Evolutionary conservation across 495 filamentous ascomycete genomes (phyloP), one percentile per base, ranked within the genome.

Genomic region (Talaromyces nanjingensis): DNA sequence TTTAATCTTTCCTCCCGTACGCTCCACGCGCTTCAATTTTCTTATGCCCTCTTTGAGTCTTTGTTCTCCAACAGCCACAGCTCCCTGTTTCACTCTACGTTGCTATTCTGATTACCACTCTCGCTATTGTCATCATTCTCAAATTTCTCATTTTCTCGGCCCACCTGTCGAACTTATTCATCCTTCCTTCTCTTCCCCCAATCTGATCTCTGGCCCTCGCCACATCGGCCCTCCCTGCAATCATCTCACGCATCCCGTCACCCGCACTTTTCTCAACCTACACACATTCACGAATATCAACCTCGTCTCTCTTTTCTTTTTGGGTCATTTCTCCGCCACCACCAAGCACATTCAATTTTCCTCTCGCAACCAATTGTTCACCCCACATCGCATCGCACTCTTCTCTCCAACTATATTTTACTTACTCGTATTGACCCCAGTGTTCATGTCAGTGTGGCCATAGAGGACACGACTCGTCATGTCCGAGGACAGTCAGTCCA

Each of bases 121-220:
- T 64, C 66, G 60, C 66, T 64, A 47, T 65, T 63, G 59, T 53
- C 63, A 60, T 70, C 63, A 56, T 68, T 56, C 54, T 60, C 60
- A 65, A 42, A 27, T 55, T 59, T 65, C 69, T 63, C 8, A 6
- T 60, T 56, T n/a, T 60, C n/a, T 45, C 58, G 58, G 31, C 27
- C 58, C 20, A 14, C 58, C 31, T 14, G 12, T 60, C 31, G 22
- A 20, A 22, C 33, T 12, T 12, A 11, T 37, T 37, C 33, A 12
- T 37, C 33, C 33, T 12, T 12, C 33, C 33, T 37, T 37, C 14
- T 11, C 58, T 39, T 33, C 24, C 20, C 29, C 16, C 29, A 60
- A 60, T n/a, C 58, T 42, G 58, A 14, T 45, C 39, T 11, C 58
- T 60, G 27, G 6, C 18, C 27, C 58, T 60, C 39, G 58, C 65